phyloP scores from a whole-genome alignment of 2,329 filamentous ascomycete species.

The Talaromyces sp. region DNA sequence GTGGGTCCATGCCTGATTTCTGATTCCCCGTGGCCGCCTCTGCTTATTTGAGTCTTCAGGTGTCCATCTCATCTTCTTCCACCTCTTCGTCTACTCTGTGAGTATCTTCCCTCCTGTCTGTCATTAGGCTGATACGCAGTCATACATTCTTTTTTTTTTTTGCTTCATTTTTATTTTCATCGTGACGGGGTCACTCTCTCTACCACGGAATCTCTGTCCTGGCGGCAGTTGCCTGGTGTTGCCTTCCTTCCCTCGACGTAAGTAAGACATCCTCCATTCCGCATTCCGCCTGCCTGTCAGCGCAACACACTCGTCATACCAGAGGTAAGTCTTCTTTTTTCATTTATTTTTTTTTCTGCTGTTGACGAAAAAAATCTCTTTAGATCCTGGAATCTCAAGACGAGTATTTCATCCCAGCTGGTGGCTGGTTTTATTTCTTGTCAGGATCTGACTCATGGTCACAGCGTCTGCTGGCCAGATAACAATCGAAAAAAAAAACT shows the following conservation, averaged over 20 bases:
- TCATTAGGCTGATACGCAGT: conserved; percentile 9
- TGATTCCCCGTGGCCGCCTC: neutral
- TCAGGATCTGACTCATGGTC: neutral
- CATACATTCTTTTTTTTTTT: conserved; percentile 5
- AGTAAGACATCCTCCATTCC: neutral
- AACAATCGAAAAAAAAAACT: neutral
- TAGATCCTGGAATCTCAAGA: neutral
- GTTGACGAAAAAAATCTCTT: neutral
- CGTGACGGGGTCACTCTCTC: neutral
- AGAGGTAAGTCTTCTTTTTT: neutral
- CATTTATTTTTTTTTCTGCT: neutral
- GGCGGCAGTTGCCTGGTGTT: conserved; percentile 5
- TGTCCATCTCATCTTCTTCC: neutral
- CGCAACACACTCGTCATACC: neutral
- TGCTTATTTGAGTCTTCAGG: neutral
- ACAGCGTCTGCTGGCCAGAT: conserved; percentile 10
- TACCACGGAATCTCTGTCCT: conserved; percentile 4
- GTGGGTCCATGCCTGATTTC: neutral
- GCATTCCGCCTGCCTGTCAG: neutral
- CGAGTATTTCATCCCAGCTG: neutral
- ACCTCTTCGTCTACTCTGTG: neutral
- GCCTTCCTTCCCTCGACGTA: neutral
- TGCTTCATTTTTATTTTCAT: neutral
- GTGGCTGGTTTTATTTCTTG: neutral
- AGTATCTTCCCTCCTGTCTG: conserved; percentile 2